Evolutionary conservation across 129 eudicot genomes (phyloP), one percentile per base, ranked within the genome.

Genomic region (Centella asiatica): DNA sequence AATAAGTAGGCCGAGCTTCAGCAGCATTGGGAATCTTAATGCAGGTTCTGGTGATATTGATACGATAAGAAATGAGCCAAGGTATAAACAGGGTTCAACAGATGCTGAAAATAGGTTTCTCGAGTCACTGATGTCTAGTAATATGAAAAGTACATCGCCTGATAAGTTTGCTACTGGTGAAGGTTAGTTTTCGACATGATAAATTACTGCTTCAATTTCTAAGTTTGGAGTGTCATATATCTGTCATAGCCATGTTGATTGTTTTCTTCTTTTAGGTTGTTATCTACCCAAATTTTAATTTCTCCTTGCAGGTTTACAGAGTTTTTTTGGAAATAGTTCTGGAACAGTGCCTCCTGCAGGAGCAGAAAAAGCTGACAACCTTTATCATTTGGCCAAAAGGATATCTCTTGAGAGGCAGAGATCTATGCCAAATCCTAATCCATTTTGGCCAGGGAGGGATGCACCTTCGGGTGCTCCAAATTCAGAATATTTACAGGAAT

Each of bases 101-200:
- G 96, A 81, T 71, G 89, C 87, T 45, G 92, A 80, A 52, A 93
- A 87, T 64, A 80, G 85, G 71, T 87, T 93, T 69, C 44, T 87
- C 12, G 99, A 85, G 78, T 84, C 95, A 22, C 76, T 93, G 68
- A 89, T 89, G 93, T 68, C 92, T 47, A 64, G 81, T 66, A 80
- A 72, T 64, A 60, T 66, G 66, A 60, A 72, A 61, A 59, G 70
- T 28, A 51, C 65, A 36, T 49, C 78, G 0, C 57, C 78, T 67
- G 86, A 84, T 45, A 84, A 73, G 62, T 76, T 81, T 69, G 73
- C 73, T 61, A 44, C 66, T 25, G 62, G 94, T 37, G 94, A 87
- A 84, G 95, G 89, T 86, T 60, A 45, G 13, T 19, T 34, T 37
- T 2, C 17, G 36, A 29, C 2, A 4, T 4, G 9, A 0, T 26